Conservation (phyloP, 2,329 filamentous ascomycete genomes). For the Lojkania enalia region DNA sequence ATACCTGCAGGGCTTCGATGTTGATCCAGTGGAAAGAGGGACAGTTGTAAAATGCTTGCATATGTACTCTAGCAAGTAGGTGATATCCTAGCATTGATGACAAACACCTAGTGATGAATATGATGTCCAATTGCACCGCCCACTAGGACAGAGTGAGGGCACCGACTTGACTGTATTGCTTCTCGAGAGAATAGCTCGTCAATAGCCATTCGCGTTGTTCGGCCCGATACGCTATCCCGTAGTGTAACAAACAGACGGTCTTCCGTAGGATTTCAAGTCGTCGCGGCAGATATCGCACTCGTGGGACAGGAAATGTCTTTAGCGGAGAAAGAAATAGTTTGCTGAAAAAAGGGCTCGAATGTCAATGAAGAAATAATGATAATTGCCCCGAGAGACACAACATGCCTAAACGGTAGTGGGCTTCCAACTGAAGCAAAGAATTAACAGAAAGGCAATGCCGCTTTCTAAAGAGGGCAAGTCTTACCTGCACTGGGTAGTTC, state of each 20-base stretch:
- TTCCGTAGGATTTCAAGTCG: neutral
- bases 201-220: neutral
- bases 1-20: conserved; percentile 15
- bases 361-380: conserved; percentile 19
- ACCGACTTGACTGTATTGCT: conserved; percentile 5
- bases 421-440: neutral
- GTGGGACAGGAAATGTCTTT: conserved; percentile 2
- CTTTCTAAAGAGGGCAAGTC: neutral
- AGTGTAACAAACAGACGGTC: no score
- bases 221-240: no score
- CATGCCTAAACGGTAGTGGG: conserved; percentile 2
- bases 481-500: conserved; percentile 19
- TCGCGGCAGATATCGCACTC: conserved; percentile 1
- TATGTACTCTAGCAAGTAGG: conserved; percentile 7
- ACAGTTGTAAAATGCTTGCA: conserved; percentile 10
- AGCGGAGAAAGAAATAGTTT: conserved; percentile 17
- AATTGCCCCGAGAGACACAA: conserved; percentile 17
- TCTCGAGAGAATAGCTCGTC: neutral
- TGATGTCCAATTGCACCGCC: conserved; percentile 19
- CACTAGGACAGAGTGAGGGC: conserved; percentile 14
- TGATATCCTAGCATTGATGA: conserved; percentile 19
- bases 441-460: neutral
- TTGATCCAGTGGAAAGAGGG: neutral
- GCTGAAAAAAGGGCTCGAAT: conserved; percentile 25
- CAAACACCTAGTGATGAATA: conserved; percentile 23